phyloP scores from a whole-genome alignment of 495 filamentous ascomycete species.

The Penicillium diatomitis region DNA sequence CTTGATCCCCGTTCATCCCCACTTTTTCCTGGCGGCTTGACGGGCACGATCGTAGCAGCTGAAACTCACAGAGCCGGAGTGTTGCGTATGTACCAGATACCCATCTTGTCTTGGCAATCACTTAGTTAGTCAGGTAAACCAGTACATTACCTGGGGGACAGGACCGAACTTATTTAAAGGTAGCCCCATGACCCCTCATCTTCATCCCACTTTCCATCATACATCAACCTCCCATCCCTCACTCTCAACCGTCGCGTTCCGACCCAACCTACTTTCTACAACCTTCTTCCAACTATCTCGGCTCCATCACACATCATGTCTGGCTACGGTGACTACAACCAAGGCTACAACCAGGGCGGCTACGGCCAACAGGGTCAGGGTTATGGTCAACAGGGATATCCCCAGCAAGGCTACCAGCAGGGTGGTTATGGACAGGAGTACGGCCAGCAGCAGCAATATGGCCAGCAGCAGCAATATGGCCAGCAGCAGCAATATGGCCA shows the following conservation, averaged over 20 bases:
- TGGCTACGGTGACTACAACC: slow-evolving; percentile 36
- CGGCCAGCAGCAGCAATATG: slow-evolving; percentile 13
- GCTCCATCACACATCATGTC: slow-evolving; percentile 24
- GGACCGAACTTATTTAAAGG: slow-evolving; percentile 16
- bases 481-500: slow-evolving; percentile 6
- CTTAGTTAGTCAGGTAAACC: neutral
- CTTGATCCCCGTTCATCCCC: no score
- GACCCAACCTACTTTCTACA: slow-evolving; percentile 1
- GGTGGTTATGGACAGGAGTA: slow-evolving; percentile 20
- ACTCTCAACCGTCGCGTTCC: slow-evolving; percentile 5
- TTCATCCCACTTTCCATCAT: neutral
- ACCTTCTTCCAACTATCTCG: slow-evolving; percentile 1
- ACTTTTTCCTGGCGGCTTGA: no score
- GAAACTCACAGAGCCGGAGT: no score
- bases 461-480: neutral
- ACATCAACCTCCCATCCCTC: slow-evolving; percentile 3
- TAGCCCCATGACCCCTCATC: slow-evolving; percentile 4
- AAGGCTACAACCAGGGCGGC: slow-evolving; percentile 24
- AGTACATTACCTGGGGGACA: neutral
- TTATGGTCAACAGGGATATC: slow-evolving; percentile 3
- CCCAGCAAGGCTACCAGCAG: slow-evolving; percentile 19
- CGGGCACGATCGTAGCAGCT: no score
- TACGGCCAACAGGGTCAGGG: slow-evolving; percentile 16
- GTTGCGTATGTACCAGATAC: no score
- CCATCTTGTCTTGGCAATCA: no score